phyloP scores from a whole-genome alignment of 108 stramenopile species.

The Skeletonema tropicum region DNA sequence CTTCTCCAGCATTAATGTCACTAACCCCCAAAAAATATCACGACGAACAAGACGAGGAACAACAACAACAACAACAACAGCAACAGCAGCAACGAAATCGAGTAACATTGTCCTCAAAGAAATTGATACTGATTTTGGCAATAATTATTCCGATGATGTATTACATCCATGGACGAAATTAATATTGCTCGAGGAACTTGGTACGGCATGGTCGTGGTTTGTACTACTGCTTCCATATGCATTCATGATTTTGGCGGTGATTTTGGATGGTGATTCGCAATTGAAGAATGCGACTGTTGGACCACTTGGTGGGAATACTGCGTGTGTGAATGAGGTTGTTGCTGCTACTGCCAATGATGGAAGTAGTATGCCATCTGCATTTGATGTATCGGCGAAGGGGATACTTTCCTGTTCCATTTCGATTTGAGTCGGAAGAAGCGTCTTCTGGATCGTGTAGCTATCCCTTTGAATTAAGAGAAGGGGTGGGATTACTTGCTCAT shows the following conservation, averaged over 20 bases:
- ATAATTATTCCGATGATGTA: conserved; percentile 23
- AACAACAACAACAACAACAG: background rate
- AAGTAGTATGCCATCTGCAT: conserved; percentile 23
- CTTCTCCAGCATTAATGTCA: conserved; percentile 46
- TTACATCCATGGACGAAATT: conserved; percentile 72
- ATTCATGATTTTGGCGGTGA: conserved; percentile 57
- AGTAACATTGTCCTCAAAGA: conserved; percentile 42
- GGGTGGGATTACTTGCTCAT: conserved; percentile 44
- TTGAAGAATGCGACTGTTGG: conserved; percentile 46
- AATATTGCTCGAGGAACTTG: conserved; percentile 78
- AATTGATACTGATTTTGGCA: conserved; percentile 18
- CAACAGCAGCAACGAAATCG: background rate
- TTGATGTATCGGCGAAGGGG: conserved; percentile 32
- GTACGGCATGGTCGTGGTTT: conserved; percentile 76
- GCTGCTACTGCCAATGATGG: background rate
- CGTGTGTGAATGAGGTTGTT: conserved; percentile 37
- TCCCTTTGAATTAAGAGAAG: conserved; percentile 41
- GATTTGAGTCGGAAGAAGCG: background rate
- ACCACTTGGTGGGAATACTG: conserved; percentile 31
- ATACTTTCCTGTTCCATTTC: conserved; percentile 48
- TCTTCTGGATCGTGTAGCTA: conserved; percentile 38
- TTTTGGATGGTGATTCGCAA: conserved; percentile 51
- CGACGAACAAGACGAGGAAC: conserved; percentile 4
- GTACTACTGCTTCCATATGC: conserved; percentile 72
- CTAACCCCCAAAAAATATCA: background rate